These are phyloP conservation scores for Oldenlandia corymbosa DNA, from an alignment of 257 asterid genomes.

Conservation along the genomic window DNA sequence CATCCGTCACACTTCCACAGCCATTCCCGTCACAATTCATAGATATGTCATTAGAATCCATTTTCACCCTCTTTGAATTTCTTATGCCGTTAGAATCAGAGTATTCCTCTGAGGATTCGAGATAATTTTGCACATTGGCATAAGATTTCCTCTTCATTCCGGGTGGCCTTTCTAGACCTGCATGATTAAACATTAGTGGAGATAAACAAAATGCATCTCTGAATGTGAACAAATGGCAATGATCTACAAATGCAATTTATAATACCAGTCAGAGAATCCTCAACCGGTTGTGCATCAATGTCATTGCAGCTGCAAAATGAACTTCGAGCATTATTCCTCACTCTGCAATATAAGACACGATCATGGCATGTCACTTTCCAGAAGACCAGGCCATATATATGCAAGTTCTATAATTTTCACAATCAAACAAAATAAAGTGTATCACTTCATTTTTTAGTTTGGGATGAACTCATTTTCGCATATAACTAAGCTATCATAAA, in stretches of 20 bases:
- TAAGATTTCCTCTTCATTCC: conserved; percentile 72
- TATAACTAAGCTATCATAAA: too few species aligned
- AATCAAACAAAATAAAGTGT: too few species aligned
- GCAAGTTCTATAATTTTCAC: too few species aligned
- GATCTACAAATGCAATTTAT: neutral
- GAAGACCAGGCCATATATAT: neutral
- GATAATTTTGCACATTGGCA: conserved; percentile 28
- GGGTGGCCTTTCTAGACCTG: conserved; percentile 56
- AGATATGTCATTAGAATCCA: conserved; percentile 17
- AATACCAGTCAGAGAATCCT: conserved; percentile 35
- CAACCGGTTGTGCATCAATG: conserved; percentile 43
- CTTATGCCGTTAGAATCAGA: conserved; percentile 17
- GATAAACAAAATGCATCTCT: neutral
- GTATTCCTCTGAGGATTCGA: conserved; percentile 21
- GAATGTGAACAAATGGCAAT: neutral
- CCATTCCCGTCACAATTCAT: conserved; percentile 27
- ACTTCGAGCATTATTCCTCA: conserved; percentile 27
- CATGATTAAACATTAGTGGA: neutral
- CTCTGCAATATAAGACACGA: conserved; percentile 39
- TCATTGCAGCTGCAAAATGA: conserved; percentile 48
- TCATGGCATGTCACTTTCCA: conserved; percentile 2
- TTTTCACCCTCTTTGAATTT: conserved; percentile 39
- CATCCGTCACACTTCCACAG: conserved; percentile 17
- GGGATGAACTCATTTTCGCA: neutral
- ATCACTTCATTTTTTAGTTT: too few species aligned